Conservation (phyloP, 2,329 filamentous ascomycete genomes). For the Paramyrothecium roridum region DNA sequence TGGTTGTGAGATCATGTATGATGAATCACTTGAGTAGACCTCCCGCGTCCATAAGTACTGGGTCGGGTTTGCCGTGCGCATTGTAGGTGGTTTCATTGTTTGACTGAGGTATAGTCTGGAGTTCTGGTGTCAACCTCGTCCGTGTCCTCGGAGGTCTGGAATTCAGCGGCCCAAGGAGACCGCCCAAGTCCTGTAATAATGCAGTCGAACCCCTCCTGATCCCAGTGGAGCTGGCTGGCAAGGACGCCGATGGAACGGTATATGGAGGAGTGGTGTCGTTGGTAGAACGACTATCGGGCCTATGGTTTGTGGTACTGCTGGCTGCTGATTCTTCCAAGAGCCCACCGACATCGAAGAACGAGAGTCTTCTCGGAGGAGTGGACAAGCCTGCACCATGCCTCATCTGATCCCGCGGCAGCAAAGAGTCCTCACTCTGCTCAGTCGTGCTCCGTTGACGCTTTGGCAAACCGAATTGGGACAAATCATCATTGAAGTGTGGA, state of each 20-base stretch:
- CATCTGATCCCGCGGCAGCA: conserved; percentile 32
- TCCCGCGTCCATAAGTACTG: conserved; percentile 34
- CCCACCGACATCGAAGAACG: conserved; percentile 83
- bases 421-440: conserved; percentile 42
- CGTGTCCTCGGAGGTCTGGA: conserved; percentile 25
- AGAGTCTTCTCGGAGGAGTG: conserved; percentile 45
- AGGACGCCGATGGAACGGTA: conserved; percentile 35
- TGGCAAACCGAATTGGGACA: conserved; percentile 47
- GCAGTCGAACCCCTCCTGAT: conserved; percentile 53
- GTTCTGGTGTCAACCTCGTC: conserved; percentile 35
- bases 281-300: conserved; percentile 39
- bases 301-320: conserved; percentile 26
- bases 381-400: conserved; percentile 15
- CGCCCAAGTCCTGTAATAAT: conserved; percentile 57
- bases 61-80: conserved; percentile 23
- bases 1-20: too few species aligned
- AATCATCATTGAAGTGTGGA: conserved; percentile 27
- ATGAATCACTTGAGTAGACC: conserved; percentile 31
- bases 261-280: conserved; percentile 34
- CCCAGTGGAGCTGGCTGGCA: conserved; percentile 41
- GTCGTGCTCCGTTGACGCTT: conserved; percentile 32
- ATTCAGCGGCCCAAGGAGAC: conserved; percentile 43
- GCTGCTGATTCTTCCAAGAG: conserved; percentile 53
- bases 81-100: conserved; percentile 29
- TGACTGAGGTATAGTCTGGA: conserved; percentile 43